These are phyloP conservation scores for Smittium culicis DNA, from an alignment of 371 early-diverging fungal genomes.

Conservation along the genomic window DNA sequence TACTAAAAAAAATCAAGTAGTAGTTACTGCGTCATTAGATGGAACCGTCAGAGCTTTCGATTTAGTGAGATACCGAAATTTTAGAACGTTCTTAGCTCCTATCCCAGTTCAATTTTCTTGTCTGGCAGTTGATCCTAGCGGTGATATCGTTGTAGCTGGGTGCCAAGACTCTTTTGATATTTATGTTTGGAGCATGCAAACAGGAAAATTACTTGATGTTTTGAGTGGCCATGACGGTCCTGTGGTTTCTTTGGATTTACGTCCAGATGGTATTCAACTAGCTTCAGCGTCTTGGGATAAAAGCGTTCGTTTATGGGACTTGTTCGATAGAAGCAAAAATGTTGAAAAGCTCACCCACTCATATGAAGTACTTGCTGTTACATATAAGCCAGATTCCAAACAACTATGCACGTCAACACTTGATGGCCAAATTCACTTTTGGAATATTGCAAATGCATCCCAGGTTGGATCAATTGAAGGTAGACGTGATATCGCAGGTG, in stretches of 20 bases:
- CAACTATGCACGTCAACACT: constrained; percentile 75
- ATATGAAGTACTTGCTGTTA: constrained; percentile 76
- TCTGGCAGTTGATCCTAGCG: constrained; percentile 87
- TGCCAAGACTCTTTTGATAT: constrained; percentile 91
- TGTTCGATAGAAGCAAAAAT: constrained; percentile 70
- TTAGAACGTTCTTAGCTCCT: constrained; percentile 91
- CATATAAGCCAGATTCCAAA: constrained; percentile 81
- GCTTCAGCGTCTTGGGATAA: constrained; percentile 91
- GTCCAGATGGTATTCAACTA: constrained; percentile 55
- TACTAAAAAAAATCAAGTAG: constrained; percentile 71
- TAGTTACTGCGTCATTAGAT: constrained; percentile 88
- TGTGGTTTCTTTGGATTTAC: constrained; percentile 69
- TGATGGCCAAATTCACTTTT: constrained; percentile 84
- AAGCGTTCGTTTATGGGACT: constrained; percentile 85
- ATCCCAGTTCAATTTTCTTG: constrained; percentile 89
- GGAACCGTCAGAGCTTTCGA: constrained; percentile 97
- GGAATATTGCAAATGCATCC: constrained; percentile 62
- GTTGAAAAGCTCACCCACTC: constrained; percentile 66
- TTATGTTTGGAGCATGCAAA: constrained; percentile 94
- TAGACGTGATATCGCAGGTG: constrained; percentile 81
- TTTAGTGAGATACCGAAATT: constrained; percentile 90
- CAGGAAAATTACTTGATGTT: constrained; percentile 89
- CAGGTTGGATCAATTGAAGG: constrained; percentile 72
- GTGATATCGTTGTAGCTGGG: constrained; percentile 93
- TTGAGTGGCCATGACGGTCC: constrained; percentile 90